These are phyloP conservation scores for Waltergamsia citrina DNA, from an alignment of 2,329 filamentous ascomycete species.

Conservation along the genomic window DNA sequence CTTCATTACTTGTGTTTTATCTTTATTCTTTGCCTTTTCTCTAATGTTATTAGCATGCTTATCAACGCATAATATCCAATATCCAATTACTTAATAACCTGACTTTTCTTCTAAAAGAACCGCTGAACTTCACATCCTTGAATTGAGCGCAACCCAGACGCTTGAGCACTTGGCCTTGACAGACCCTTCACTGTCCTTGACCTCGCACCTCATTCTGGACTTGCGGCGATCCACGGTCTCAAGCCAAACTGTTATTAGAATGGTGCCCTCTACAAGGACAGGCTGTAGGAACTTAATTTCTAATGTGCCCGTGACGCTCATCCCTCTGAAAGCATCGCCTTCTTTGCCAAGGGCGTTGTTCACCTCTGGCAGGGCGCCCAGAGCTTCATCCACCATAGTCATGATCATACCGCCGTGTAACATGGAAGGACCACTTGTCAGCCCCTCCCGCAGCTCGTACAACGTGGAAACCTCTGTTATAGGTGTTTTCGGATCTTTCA, in stretches of 20 bases:
- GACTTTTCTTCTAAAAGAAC: not conserved
- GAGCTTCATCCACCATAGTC: slow-evolving; percentile 25
- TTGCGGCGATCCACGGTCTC: slow-evolving; percentile 23
- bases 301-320: slow-evolving; percentile 22
- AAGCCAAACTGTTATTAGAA: slow-evolving; percentile 20
- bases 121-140: slow-evolving; percentile 15
- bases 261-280: slow-evolving; percentile 15
- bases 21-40: not conserved
- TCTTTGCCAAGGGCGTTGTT: slow-evolving; percentile 22
- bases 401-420: slow-evolving; percentile 26
- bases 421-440: slow-evolving; percentile 20
- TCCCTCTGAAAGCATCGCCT: slow-evolving; percentile 14
- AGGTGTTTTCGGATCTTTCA: slow-evolving; percentile 6
- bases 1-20: not conserved
- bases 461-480: slow-evolving; percentile 19
- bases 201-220: slow-evolving; percentile 16
- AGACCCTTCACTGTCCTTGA: slow-evolving; percentile 17
- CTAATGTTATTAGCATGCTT: not conserved
- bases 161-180: slow-evolving; percentile 19
- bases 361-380: slow-evolving; percentile 23
- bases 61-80: no score
- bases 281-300: slow-evolving; percentile 23
- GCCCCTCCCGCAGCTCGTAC: slow-evolving; percentile 20
- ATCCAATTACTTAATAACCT: no score
- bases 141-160: slow-evolving; percentile 20